phyloP scores from a whole-genome alignment of 495 filamentous ascomycete genomes.

The Xylaria intraflava region DNA sequence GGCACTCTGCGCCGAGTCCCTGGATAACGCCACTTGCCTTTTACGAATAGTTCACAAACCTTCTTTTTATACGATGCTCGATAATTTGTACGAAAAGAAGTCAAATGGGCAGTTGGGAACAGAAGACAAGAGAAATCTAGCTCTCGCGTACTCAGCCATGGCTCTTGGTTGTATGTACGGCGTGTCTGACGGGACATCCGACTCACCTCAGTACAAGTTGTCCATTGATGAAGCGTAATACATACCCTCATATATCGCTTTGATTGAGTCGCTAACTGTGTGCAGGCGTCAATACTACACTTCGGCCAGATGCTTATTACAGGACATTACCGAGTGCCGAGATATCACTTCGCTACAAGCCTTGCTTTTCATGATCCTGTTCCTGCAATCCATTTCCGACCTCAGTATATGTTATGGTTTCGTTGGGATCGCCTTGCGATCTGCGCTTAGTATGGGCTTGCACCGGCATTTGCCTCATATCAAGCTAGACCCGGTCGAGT shows the following conservation, averaged over 20 bases:
- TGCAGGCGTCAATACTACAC: constrained; percentile 78
- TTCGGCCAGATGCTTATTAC: constrained; percentile 61
- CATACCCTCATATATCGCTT: not conserved
- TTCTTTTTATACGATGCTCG: constrained; percentile 68
- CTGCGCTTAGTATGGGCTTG: constrained; percentile 77
- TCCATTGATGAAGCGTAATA: constrained; percentile 74
- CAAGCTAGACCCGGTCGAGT: constrained; percentile 77
- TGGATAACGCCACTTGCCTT: constrained; percentile 78
- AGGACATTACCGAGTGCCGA: constrained; percentile 88
- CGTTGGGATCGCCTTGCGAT: constrained; percentile 81
- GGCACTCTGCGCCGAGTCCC: constrained; percentile 64
- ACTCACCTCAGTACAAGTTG: constrained; percentile 50
- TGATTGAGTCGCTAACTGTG: constrained; percentile 8
- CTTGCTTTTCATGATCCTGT: constrained; percentile 86
- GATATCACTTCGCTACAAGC: constrained; percentile 81
- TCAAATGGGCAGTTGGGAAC: constrained; percentile 61
- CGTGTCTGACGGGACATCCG: constrained; percentile 34
- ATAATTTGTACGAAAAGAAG: constrained; percentile 73
- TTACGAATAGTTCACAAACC: constrained; percentile 86
- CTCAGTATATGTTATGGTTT: constrained; percentile 91
- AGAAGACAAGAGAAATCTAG: constrained; percentile 74
- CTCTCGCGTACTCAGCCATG: constrained; percentile 75
- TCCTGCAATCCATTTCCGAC: constrained; percentile 85
- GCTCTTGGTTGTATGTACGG: constrained; percentile 83
- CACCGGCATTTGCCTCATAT: constrained; percentile 67